phyloP scores from a whole-genome alignment of 768 basidiomycete genomes.

The Phlebiopsis flavidoalba region DNA sequence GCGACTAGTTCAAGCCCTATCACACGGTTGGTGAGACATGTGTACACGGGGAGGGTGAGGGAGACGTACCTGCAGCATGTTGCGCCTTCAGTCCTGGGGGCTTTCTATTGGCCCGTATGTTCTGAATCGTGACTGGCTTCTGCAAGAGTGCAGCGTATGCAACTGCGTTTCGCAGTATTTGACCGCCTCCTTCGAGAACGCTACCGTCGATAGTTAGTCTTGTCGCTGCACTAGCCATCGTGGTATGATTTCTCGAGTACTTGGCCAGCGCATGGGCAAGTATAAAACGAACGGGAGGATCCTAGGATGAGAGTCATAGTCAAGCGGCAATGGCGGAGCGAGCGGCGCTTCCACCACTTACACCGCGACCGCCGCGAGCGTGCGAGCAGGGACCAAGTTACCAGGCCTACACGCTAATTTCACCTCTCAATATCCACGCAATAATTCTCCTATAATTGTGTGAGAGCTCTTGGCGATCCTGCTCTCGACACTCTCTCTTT shows the following conservation, averaged over 20 bases:
- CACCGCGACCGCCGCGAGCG: background rate
- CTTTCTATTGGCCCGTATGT: conserved; percentile 52
- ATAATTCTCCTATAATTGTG: background rate
- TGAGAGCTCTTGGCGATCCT: background rate
- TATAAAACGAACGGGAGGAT: background rate
- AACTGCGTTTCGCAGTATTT: conserved; percentile 66
- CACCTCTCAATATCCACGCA: background rate
- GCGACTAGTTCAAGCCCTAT: conserved; percentile 64
- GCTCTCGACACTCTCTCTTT: background rate
- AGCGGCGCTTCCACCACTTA: background rate
- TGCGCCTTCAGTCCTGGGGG: conserved; percentile 69
- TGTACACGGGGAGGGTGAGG: background rate
- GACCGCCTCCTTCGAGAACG: conserved; percentile 56
- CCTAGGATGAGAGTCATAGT: background rate
- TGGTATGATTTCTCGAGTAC: background rate
- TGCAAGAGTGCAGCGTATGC: conserved; percentile 59
- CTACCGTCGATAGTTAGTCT: conserved; percentile 33
- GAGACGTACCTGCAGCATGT: conserved; percentile 54
- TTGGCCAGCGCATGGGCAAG: background rate
- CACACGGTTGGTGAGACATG: background rate
- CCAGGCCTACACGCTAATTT: background rate
- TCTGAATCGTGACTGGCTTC: conserved; percentile 54
- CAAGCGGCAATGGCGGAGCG: background rate
- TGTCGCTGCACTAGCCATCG: conserved; percentile 3
- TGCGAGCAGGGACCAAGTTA: background rate